These are phyloP conservation scores for Acephala macrosclerotiorum DNA, from an alignment of 2,329 filamentous ascomycete genomes.

Conservation along the genomic window DNA sequence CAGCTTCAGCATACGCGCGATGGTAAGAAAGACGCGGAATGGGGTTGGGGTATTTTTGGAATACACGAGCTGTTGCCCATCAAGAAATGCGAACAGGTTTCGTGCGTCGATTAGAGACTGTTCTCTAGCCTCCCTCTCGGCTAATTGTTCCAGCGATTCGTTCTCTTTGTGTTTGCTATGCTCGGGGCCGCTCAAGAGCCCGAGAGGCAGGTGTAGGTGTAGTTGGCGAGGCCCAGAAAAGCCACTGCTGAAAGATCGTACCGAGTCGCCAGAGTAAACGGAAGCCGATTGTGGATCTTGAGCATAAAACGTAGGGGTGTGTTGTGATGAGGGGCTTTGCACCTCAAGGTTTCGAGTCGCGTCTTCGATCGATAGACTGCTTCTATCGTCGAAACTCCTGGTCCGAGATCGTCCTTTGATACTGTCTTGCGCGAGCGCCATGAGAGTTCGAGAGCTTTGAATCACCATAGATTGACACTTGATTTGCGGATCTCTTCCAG, in stretches of 20 bases:
- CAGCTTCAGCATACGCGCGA: conserved; percentile 61
- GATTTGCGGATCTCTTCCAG: conserved; percentile 63
- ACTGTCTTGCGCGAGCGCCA: conserved; percentile 27
- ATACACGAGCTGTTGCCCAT: conserved; percentile 67
- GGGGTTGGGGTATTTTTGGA: conserved; percentile 59
- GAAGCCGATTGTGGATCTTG: conserved; percentile 31
- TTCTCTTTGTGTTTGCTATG: conserved; percentile 17
- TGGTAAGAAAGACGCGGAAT: conserved; percentile 62
- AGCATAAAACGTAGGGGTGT: conserved; percentile 35
- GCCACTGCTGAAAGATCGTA: conserved; percentile 23
- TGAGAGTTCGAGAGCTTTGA: conserved; percentile 53
- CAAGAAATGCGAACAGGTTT: conserved; percentile 72
- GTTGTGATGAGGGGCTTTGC: conserved; percentile 46
- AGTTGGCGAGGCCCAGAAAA: conserved; percentile 50
- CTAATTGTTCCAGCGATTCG: conserved; percentile 51
- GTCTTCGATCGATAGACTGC: conserved; percentile 55
- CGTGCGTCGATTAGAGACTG: conserved; percentile 65
- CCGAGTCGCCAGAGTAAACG: conserved; percentile 33
- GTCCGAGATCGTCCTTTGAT: conserved; percentile 35
- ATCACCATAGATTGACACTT: conserved; percentile 63
- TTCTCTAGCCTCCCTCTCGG: conserved; percentile 59
- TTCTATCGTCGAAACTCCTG: conserved; percentile 54
- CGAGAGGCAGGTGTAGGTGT: conserved; percentile 60
- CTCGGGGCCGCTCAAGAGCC: conserved; percentile 12
- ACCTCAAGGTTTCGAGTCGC: conserved; percentile 49